phyloP scores from a whole-genome alignment of 2,329 filamentous ascomycete species.

The Lecanicillium sp. region DNA sequence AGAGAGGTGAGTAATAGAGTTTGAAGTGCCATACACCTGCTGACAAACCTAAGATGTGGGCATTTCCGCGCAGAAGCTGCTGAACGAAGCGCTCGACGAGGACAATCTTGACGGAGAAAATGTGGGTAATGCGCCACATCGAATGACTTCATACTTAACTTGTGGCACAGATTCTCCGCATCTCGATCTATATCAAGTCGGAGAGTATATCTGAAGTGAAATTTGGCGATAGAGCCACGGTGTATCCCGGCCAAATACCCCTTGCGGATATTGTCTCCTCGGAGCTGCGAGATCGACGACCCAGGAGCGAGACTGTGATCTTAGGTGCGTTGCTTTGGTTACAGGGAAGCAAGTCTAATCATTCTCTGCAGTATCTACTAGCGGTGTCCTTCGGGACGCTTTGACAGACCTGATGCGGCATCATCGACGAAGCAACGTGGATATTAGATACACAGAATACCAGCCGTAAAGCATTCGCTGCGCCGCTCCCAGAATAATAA shows the following conservation, averaged over 20 bases:
- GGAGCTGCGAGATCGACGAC: slow-evolving; percentile 1
- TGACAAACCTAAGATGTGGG: background rate
- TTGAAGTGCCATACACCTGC: background rate
- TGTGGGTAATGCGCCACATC: background rate
- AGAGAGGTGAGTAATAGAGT: background rate
- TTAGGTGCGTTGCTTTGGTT: background rate
- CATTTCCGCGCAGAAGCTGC: background rate
- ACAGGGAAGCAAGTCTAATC: background rate
- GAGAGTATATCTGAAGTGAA: slow-evolving; percentile 1
- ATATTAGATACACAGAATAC: background rate
- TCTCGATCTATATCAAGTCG: background rate
- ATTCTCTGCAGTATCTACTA: background rate
- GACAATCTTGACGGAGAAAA: slow-evolving; percentile 2
- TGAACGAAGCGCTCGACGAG: slow-evolving; percentile 1
- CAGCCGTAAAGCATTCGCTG: background rate
- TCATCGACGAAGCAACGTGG: background rate
- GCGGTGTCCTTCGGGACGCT: background rate
- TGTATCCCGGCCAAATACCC: background rate
- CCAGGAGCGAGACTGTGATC: background rate
- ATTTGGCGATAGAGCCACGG: background rate
- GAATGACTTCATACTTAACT: background rate
- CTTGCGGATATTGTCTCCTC: slow-evolving; percentile 1
- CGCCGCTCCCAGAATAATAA: no score
- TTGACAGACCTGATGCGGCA: slow-evolving; percentile 1
- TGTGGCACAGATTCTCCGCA: background rate